Conservation (phyloP, 352 stramenopile species). For the Phytophthora citrophthora region DNA sequence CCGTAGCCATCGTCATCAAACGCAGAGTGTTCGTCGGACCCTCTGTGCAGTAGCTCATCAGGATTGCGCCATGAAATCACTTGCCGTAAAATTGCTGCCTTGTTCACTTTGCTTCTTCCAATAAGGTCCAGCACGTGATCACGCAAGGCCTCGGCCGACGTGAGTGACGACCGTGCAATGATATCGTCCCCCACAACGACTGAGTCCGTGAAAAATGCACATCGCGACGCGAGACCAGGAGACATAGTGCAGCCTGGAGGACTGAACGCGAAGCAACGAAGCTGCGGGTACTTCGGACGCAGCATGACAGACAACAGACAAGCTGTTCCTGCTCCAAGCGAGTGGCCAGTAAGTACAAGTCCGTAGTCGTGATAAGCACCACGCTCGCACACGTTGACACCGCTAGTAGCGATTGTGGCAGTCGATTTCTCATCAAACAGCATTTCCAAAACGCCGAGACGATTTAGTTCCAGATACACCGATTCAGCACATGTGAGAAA, state of each 20-base stretch:
- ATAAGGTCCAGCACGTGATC: slow-evolving; percentile 89
- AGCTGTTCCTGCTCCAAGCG: slow-evolving; percentile 76
- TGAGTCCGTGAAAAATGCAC: slow-evolving; percentile 70
- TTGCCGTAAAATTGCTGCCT: slow-evolving; percentile 81
- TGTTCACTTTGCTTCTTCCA: slow-evolving; percentile 85
- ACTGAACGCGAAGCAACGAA: slow-evolving; percentile 84
- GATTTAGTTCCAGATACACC: slow-evolving; percentile 76
- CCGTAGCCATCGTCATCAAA: slow-evolving; percentile 30
- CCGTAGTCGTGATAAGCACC: slow-evolving; percentile 77
- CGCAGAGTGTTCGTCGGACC: slow-evolving; percentile 30
- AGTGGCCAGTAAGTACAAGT: slow-evolving; percentile 83
- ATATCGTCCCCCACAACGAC: slow-evolving; percentile 89
- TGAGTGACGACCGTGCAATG: slow-evolving; percentile 80
- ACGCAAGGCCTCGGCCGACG: slow-evolving; percentile 73
- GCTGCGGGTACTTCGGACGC: slow-evolving; percentile 74
- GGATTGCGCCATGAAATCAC: slow-evolving; percentile 81
- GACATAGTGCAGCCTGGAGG: slow-evolving; percentile 85
- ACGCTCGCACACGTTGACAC: slow-evolving; percentile 65
- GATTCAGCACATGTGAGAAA: slow-evolving; percentile 82
- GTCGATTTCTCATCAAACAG: slow-evolving; percentile 73
- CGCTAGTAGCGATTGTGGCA: slow-evolving; percentile 48
- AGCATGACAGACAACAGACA: slow-evolving; percentile 82
- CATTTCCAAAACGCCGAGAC: slow-evolving; percentile 84
- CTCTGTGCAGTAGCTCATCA: slow-evolving; percentile 67
- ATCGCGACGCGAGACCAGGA: slow-evolving; percentile 61